These are phyloP conservation scores for Dunaliella primolecta DNA, from an alignment of 139 green algal species.

Conservation along the genomic window DNA sequence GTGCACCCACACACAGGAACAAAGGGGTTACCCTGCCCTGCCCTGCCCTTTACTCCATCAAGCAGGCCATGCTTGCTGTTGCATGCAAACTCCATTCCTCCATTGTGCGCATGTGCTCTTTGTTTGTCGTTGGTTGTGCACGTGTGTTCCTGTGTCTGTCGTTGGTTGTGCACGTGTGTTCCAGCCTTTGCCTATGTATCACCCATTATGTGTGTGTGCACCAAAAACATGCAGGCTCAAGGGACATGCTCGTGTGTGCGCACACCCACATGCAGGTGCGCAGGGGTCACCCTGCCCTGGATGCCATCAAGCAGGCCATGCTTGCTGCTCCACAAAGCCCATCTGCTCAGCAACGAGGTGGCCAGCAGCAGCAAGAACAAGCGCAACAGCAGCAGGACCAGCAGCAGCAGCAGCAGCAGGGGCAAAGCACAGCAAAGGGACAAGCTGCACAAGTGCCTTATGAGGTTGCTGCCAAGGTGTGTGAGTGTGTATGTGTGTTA, in stretches of 20 bases:
- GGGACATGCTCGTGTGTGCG: too few relatives aligned
- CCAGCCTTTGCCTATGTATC: too few relatives aligned
- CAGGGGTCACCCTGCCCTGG: background rate
- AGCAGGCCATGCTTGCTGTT: slow-evolving; percentile 1
- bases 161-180: too few relatives aligned
- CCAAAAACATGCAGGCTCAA: too few relatives aligned
- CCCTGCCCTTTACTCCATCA: slow-evolving; percentile 6
- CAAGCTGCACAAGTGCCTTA: background rate
- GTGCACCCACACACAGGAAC: background rate
- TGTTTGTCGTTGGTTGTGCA: too few relatives aligned
- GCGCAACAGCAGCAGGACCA: background rate
- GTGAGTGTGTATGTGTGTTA: background rate
- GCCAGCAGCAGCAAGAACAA: background rate
- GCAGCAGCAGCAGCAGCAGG: background rate
- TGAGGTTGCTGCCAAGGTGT: background rate
- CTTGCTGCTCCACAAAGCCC: background rate
- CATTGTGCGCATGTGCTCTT: too few relatives aligned
- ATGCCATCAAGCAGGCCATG: slow-evolving; percentile 15
- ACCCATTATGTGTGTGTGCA: too few relatives aligned
- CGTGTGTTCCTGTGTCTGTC: too few relatives aligned
- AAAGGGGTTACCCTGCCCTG: background rate
- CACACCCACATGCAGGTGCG: background rate
- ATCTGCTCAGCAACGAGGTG: background rate
- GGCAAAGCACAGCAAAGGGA: background rate
- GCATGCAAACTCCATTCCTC: too few relatives aligned